These are phyloP conservation scores for Sporisorium scitamineum DNA, from an alignment of 1,284 basidiomycete species.

Conservation along the genomic window DNA sequence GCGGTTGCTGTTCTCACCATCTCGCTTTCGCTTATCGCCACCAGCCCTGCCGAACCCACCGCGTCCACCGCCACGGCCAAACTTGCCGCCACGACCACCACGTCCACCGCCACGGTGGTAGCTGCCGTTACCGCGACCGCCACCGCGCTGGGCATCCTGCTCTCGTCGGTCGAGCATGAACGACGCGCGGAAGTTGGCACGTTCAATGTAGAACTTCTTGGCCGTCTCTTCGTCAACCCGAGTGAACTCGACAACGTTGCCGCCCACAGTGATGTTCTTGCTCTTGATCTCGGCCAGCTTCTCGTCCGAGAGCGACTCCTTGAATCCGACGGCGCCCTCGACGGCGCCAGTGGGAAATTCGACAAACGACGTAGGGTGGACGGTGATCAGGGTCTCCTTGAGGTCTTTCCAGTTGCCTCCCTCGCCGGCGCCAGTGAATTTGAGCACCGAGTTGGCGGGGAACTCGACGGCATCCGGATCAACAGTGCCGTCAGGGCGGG, in stretches of 20 bases:
- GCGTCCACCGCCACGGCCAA: constrained; percentile 64
- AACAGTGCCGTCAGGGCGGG: constrained; percentile 77
- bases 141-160: constrained; percentile 71
- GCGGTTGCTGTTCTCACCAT: constrained; percentile 20
- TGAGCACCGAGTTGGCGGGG: constrained; percentile 80
- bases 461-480: constrained; percentile 77
- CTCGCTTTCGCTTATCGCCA: constrained; percentile 59
- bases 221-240: constrained; percentile 75
- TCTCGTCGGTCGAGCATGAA: constrained; percentile 70
- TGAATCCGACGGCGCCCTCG: constrained; percentile 71
- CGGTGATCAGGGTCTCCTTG: constrained; percentile 70
- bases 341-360: constrained; percentile 66
- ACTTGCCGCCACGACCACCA: constrained; percentile 68
- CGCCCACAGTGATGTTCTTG: constrained; percentile 70
- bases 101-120: constrained; percentile 66
- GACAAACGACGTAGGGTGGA: constrained; percentile 62
- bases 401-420: constrained; percentile 72
- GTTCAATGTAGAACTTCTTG: constrained; percentile 79
- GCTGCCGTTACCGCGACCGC: constrained; percentile 71
- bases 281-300: constrained; percentile 70
- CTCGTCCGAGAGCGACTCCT: constrained; percentile 71
- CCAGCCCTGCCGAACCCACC: constrained; percentile 59
- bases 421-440: constrained; percentile 73
- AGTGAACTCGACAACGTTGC: constrained; percentile 69
- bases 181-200: constrained; percentile 74